phyloP scores from a whole-genome alignment of 192 early-diverging fungal species.

The Dispira simplex region DNA sequence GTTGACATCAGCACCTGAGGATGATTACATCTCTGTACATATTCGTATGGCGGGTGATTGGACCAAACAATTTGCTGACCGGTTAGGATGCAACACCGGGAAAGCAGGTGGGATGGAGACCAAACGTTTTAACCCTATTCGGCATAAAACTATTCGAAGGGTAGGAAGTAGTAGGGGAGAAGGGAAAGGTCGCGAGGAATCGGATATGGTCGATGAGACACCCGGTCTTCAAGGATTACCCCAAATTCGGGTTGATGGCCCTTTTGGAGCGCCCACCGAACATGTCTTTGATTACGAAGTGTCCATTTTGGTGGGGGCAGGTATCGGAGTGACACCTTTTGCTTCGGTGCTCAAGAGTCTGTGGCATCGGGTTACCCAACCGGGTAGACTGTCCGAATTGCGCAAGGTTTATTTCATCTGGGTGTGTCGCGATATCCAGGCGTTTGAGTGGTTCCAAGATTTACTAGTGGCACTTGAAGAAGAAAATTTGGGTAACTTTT shows the following conservation, averaged over 20 bases:
- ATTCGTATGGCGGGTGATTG: conserved; percentile 63
- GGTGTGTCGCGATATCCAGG: conserved; percentile 52
- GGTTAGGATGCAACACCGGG: conserved; percentile 45
- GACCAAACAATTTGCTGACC: conserved; percentile 41
- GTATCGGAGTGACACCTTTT: conserved; percentile 69
- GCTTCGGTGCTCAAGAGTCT: conserved; percentile 58
- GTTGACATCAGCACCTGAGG: conserved; percentile 59
- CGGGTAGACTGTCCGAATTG: conserved; percentile 30
- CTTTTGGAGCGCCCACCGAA: conserved; percentile 52
- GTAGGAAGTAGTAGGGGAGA: background rate
- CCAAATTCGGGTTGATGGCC: conserved; percentile 48
- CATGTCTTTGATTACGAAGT: conserved; percentile 62
- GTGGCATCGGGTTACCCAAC: conserved; percentile 46
- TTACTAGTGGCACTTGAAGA: conserved; percentile 47
- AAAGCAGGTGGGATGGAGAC: background rate
- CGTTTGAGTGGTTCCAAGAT: conserved; percentile 75
- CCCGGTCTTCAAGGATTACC: conserved; percentile 27
- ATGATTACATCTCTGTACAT: conserved; percentile 58
- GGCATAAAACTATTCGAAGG: background rate
- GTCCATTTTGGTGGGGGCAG: conserved; percentile 55
- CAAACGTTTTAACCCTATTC: conserved; percentile 9
- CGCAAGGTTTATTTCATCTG: conserved; percentile 68
- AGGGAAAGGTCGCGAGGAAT: conserved; percentile 1
- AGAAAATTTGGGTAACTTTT: conserved; percentile 37
- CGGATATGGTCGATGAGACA: conserved; percentile 6